phyloP scores from a whole-genome alignment of 2,329 filamentous ascomycete species.

The Neoscytalidium dimidiatum region DNA sequence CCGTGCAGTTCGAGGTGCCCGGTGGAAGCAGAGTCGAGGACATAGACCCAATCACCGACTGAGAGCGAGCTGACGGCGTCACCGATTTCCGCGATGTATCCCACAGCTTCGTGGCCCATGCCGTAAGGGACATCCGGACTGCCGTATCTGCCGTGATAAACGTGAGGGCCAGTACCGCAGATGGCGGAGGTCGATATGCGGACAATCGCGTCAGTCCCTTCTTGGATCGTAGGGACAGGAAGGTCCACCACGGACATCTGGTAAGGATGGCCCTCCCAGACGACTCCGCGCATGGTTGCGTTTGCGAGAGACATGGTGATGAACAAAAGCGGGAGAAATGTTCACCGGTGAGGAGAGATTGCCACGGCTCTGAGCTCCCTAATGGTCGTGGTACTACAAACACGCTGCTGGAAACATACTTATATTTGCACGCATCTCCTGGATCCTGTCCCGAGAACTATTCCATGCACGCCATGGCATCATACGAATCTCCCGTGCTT shows the following conservation, averaged over 20 bases:
- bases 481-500: too few relatives aligned
- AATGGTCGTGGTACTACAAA: too few relatives aligned
- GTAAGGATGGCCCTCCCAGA: slow-evolving; percentile 31
- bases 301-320: slow-evolving; percentile 9
- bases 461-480: too few relatives aligned
- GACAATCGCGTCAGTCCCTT: slow-evolving; percentile 23
- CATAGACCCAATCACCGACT: slow-evolving; percentile 27
- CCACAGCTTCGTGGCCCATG: slow-evolving; percentile 27
- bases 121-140: slow-evolving; percentile 25
- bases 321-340: neutral
- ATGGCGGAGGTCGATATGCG: slow-evolving; percentile 22
- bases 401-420: too few relatives aligned
- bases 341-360: too few relatives aligned
- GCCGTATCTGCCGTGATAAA: slow-evolving; percentile 26
- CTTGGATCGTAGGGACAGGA: slow-evolving; percentile 25
- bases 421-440: too few relatives aligned
- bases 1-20: slow-evolving; percentile 14
- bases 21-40: slow-evolving; percentile 23
- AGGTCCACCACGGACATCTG: slow-evolving; percentile 28
- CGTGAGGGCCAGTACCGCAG: slow-evolving; percentile 23
- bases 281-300: slow-evolving; percentile 32
- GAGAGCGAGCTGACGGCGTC: slow-evolving; percentile 20
- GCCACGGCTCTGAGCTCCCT: too few relatives aligned
- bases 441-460: too few relatives aligned
- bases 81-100: slow-evolving; percentile 25